These are phyloP conservation scores for Candolleomyces aberdarensis DNA, from an alignment of 768 basidiomycete genomes.

Conservation along the genomic window DNA sequence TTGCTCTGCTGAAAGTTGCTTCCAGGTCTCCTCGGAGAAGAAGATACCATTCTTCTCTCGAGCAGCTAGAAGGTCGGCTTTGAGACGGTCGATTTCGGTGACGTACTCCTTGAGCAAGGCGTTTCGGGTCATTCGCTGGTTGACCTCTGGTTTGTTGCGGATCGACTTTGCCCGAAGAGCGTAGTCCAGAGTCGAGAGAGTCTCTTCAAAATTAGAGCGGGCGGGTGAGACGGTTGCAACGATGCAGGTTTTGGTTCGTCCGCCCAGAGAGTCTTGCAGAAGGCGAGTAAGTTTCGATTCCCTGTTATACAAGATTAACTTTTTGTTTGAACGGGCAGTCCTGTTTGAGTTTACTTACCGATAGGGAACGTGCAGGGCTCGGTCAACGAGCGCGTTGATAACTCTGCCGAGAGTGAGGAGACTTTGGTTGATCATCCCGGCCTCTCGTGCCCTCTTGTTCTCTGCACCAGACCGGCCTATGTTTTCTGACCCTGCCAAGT, in stretches of 20 bases:
- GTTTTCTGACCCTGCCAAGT: constrained; percentile 96
- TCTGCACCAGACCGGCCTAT: constrained; percentile 95
- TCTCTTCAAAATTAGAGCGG: constrained; percentile 93
- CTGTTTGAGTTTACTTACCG: constrained; percentile 45
- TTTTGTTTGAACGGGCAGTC: neutral
- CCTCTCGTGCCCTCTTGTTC: constrained; percentile 91
- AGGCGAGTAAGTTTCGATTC: constrained; percentile 98
- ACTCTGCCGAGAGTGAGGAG: constrained; percentile 95
- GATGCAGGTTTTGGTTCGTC: constrained; percentile 95
- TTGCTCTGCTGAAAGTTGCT: constrained; percentile 73
- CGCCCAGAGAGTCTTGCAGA: constrained; percentile 98
- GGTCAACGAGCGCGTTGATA: constrained; percentile 94
- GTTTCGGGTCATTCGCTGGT: constrained; percentile 91
- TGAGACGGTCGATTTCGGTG: constrained; percentile 89
- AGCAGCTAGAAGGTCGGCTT: constrained; percentile 85
- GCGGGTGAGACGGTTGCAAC: constrained; percentile 96
- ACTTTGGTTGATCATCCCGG: constrained; percentile 98
- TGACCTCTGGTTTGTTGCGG: constrained; percentile 91
- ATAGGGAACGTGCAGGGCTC: constrained; percentile 89
- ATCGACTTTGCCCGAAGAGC: constrained; percentile 95
- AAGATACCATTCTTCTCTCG: constrained; percentile 96
- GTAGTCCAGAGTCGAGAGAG: constrained; percentile 95
- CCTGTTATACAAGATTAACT: constrained; percentile 32
- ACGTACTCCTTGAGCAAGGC: constrained; percentile 92
- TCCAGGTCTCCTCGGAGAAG: constrained; percentile 90